Conservation (phyloP, 768 basidiomycete species). For the Leccinum truebloodii region DNA sequence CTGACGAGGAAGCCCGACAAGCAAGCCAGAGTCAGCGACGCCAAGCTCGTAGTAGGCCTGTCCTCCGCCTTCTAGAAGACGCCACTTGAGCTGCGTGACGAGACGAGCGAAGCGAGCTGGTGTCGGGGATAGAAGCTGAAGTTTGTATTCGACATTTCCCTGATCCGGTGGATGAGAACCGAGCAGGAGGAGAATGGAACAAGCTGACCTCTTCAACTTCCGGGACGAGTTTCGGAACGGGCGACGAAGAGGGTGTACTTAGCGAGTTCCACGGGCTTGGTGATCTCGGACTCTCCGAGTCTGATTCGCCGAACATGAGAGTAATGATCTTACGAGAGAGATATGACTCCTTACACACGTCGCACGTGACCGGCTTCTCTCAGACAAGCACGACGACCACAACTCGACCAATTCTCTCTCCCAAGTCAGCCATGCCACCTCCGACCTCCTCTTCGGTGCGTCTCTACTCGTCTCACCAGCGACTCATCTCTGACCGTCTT, state of each 20-base stretch:
- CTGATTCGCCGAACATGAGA: constrained; percentile 79
- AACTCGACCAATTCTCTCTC: not conserved
- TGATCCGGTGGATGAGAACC: constrained; percentile 28
- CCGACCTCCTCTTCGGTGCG: constrained; percentile 26
- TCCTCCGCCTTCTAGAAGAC: constrained; percentile 81
- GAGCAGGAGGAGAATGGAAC: not conserved
- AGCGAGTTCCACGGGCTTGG: constrained; percentile 84
- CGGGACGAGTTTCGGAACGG: constrained; percentile 66
- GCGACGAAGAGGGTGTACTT: constrained; percentile 53
- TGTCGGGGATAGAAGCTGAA: constrained; percentile 80
- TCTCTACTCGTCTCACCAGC: not conserved
- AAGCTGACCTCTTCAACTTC: constrained; percentile 64
- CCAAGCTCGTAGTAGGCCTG: constrained; percentile 83
- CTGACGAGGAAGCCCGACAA: constrained; percentile 71
- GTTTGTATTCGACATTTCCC: constrained; percentile 94
- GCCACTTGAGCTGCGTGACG: constrained; percentile 96
- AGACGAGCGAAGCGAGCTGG: constrained; percentile 77
- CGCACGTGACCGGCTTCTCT: constrained; percentile 20
- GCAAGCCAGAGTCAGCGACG: constrained; percentile 84
- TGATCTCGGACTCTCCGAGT: constrained; percentile 76
- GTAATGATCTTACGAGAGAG: constrained; percentile 7
- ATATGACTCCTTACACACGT: constrained; percentile 1
- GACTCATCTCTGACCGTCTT: constrained; percentile 8
- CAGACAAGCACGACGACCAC: not conserved
- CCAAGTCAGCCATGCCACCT: constrained; percentile 25